These are phyloP conservation scores for Penstemon barbatus DNA, from an alignment of 257 asterid genomes.

Conservation along the genomic window DNA sequence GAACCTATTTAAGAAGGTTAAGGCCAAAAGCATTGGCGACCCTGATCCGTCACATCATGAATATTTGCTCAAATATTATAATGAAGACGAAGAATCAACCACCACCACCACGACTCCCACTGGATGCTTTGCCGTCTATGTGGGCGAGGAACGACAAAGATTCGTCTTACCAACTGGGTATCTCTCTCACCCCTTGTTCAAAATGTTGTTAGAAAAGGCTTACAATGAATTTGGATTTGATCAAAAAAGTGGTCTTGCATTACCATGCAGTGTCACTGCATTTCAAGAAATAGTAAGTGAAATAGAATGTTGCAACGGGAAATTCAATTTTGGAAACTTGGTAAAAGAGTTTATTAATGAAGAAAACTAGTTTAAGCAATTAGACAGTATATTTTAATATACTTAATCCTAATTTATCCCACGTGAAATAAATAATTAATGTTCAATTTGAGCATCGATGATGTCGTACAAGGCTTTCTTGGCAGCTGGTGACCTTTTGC, in stretches of 20 bases:
- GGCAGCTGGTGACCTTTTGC: too few relatives aligned
- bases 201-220: slow-evolving; percentile 77
- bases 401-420: neutral
- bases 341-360: slow-evolving; percentile 59
- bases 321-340: slow-evolving; percentile 62
- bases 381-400: neutral
- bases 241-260: slow-evolving; percentile 55
- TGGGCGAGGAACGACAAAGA: slow-evolving; percentile 69
- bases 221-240: slow-evolving; percentile 64
- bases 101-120: slow-evolving; percentile 43
- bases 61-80: slow-evolving; percentile 37
- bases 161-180: slow-evolving; percentile 69
- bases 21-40: slow-evolving; percentile 21
- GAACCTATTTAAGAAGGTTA: slow-evolving; percentile 61
- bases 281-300: slow-evolving; percentile 68
- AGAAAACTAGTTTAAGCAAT: neutral
- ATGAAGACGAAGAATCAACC: slow-evolving; percentile 26
- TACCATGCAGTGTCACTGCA: slow-evolving; percentile 69
- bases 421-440: too few relatives aligned
- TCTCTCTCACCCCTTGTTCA: slow-evolving; percentile 82
- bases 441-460: too few relatives aligned
- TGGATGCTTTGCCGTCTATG: slow-evolving; percentile 67
- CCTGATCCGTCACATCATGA: slow-evolving; percentile 33
- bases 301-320: slow-evolving; percentile 61
- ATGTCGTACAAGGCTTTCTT: too few relatives aligned